Evolutionary conservation across 495 filamentous ascomycete genomes (phyloP), one percentile per base, ranked within the genome.

Genomic region (Hypoxylon intermedium): DNA sequence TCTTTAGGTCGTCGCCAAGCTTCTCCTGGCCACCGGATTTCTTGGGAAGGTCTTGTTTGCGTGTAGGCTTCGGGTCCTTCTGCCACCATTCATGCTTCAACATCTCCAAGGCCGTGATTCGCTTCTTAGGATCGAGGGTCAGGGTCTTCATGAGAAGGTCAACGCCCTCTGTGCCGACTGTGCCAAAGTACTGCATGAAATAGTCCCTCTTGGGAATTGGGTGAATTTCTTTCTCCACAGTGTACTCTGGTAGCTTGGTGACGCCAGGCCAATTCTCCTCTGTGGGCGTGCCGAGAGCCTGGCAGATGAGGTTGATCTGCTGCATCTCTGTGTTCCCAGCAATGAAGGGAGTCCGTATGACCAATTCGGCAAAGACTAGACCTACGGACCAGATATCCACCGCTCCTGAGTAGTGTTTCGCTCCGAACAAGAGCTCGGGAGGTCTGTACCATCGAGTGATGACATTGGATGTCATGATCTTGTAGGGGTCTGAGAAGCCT

Each of bases 361-460:
- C 77, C 19, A 99, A 83, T 72, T 99, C 94, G 0, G 94, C 93
- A 60, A 98, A 92, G 0, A 99, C 93, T 67, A 88, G 82, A 13
- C 90, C 95, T 52, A 95, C 88, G n/a, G 89, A 92, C 93, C 93
- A 99, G 38, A 99, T 78, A 71, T 99, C 95, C 21, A 98, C 94
- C 0, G 86, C 89, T 3, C 89, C 90, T 26, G 88, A 88, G 75
- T 99, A 99, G 74, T 92, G 88, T 44, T 87, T 82, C 1, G 93
- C 92, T 44, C 91, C 90, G 68, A 89, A 96, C 24, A 98, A 84
- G 30, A 99, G 83, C 77, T 99, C 94, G 1, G 92, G 94, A 3
- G 93, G 91, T 11, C 94, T 83, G 75, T 99, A 98, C 92, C 93
- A 99, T 16, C 91, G 85, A 37, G 95, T 99, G 73, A 98, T 96